Percentiles rank a stretch among this genome's conserved stretches.
Conservation (phyloP, 805 yeast genomes). For the Torulaspora maleeae region DNA sequence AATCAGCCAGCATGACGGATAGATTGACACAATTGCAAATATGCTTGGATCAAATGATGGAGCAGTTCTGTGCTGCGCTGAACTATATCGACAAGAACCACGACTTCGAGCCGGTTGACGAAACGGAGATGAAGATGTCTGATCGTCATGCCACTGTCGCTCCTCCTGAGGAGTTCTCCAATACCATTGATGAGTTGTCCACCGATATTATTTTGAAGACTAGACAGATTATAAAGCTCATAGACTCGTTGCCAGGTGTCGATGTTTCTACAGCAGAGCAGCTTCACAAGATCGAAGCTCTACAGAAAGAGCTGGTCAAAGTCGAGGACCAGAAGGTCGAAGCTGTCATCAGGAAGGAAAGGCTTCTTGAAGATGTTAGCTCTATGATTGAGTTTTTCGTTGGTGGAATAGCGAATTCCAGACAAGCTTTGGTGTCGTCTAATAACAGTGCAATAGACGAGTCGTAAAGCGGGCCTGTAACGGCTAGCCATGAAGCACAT, state of each 20-base stretch:
- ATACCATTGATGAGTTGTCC: constrained; percentile 69
- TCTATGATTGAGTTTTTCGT: constrained; percentile 52
- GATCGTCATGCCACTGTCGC: constrained; percentile 59
- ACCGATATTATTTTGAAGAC: constrained; percentile 81
- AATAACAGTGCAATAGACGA: constrained; percentile 1
- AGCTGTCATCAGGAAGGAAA: constrained; percentile 61
- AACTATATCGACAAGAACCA: constrained; percentile 77
- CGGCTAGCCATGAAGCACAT: neutral
- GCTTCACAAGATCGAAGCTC: constrained; percentile 52
- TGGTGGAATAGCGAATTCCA: constrained; percentile 37
- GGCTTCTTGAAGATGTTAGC: constrained; percentile 57
- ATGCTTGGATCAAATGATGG: constrained; percentile 74
- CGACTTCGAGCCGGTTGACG: constrained; percentile 46
- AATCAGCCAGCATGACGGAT: constrained; percentile 56
- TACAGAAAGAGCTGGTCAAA: constrained; percentile 57
- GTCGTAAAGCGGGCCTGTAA: neutral
- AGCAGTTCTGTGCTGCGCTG: constrained; percentile 73
- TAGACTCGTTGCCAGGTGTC: constrained; percentile 88
- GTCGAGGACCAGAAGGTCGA: constrained; percentile 55
- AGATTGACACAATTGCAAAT: constrained; percentile 85
- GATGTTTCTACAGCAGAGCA: constrained; percentile 79
- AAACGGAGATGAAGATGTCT: constrained; percentile 50
- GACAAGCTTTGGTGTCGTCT: constrained; percentile 11
- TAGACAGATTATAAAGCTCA: constrained; percentile 78
- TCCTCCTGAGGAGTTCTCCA: constrained; percentile 40